Conservation (phyloP, 2,329 filamentous ascomycete species). For the Cladosporium sp. region DNA sequence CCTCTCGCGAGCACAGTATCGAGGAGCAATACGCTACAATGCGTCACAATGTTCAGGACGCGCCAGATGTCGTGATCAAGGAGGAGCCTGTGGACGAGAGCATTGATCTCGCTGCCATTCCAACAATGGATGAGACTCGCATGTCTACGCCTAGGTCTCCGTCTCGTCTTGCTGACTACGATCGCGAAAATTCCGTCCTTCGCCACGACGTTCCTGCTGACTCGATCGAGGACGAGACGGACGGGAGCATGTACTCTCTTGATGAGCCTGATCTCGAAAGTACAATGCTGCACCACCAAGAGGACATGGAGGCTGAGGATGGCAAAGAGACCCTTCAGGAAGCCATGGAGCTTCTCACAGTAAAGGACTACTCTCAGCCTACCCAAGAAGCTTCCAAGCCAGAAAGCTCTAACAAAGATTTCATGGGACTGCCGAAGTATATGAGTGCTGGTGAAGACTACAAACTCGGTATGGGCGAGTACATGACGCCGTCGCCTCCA, state of each 20-base stretch:
- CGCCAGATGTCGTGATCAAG: conserved; percentile 64
- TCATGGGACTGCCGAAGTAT: conserved; percentile 31
- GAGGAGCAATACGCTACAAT: conserved; percentile 35
- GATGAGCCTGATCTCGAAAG: conserved; percentile 32
- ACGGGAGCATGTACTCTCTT: conserved; percentile 54
- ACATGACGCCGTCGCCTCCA: conserved; percentile 47
- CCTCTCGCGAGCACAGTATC: conserved; percentile 67
- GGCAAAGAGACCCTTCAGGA: conserved; percentile 31
- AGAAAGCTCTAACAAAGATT: conserved; percentile 16
- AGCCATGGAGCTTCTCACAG: conserved; percentile 32
- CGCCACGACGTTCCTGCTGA: conserved; percentile 44
- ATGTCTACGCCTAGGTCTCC: conserved; percentile 51
- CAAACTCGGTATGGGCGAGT: conserved; percentile 52
- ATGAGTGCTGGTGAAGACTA: conserved; percentile 46
- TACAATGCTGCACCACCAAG: conserved; percentile 20
- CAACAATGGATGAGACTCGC: conserved; percentile 40
- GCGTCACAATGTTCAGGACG: conserved; percentile 53
- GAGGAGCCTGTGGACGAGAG: conserved; percentile 56
- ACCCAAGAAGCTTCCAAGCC: conserved; percentile 15
- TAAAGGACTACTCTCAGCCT: conserved; percentile 32
- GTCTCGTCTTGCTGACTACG: conserved; percentile 39
- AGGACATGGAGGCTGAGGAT: conserved; percentile 16
- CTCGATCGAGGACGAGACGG: conserved; percentile 46
- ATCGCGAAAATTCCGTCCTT: conserved; percentile 50
- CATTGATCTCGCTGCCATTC: conserved; percentile 62